Evolutionary conservation across 2,329 filamentous ascomycete species (phyloP).

Genomic region (Seiridium unicorne): DNA sequence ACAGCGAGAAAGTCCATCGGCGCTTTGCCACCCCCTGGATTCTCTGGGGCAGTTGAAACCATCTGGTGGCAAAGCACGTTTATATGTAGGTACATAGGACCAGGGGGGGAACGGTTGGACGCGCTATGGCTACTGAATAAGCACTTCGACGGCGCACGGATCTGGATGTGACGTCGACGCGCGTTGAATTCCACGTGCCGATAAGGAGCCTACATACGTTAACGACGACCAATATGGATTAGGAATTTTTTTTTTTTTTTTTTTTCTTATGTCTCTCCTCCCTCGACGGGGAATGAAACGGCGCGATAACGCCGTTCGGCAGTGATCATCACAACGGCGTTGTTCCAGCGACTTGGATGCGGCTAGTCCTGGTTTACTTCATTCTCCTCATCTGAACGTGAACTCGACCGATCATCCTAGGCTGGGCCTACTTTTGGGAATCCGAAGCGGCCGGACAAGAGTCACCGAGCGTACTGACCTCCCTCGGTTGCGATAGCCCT

Average conservation of each 20-base stretch:
- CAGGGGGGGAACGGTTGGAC: background rate
- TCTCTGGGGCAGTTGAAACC: slow-evolving; percentile 9
- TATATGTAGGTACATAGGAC: background rate
- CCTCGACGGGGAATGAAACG: background rate
- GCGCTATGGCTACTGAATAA: background rate
- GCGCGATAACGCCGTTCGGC: slow-evolving; percentile 7
- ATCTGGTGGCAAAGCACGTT: slow-evolving; percentile 5
- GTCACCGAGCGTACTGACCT: background rate
- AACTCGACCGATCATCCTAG: background rate
- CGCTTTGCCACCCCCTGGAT: slow-evolving; percentile 11
- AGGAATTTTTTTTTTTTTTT: background rate
- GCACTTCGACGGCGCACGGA: background rate
- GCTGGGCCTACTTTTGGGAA: background rate
- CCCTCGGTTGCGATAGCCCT: background rate
- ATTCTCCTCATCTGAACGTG: slow-evolving; percentile 1
- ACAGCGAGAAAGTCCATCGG: background rate
- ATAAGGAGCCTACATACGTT: slow-evolving; percentile 2
- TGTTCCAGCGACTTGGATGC: background rate
- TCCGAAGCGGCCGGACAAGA: background rate
- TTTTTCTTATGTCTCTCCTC: background rate
- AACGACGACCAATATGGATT: background rate
- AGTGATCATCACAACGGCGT: slow-evolving; percentile 5
- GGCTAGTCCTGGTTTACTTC: background rate
- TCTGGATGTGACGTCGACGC: slow-evolving; percentile 5
- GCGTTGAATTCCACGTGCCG: slow-evolving; percentile 6